Evolutionary conservation across 768 basidiomycete species (phyloP), one percentile per base, ranked within the genome.

Genomic region (Ramaria rubella): DNA sequence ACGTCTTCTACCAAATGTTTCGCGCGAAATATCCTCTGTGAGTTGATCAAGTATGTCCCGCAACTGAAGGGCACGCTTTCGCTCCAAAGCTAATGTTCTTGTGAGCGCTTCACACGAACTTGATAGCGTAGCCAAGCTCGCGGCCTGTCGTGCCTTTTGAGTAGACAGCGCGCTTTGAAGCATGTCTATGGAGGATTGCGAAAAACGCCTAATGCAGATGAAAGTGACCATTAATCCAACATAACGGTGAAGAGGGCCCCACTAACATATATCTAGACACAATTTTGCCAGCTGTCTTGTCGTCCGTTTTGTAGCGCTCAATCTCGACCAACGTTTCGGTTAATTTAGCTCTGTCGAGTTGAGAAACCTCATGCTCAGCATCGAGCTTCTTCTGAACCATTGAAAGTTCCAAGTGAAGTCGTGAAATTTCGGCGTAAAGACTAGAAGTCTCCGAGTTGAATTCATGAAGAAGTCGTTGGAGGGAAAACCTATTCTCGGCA

Each of bases 241-340:
- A 30, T 15, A 6, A 19, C 49, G 30, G 17, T 31, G 27, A 15
- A 48, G 57, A 23, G 33, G 54, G 44, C 21, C 34, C 15, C 15
- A 73, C 83, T 55, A 61, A 90, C 90, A 91, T 92, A 67, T 92
- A 92, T 34, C 87, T 80, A 26, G 87, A 81, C 27, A 93, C 90
- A 81, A 91, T 87, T 63, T 83, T 87, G 12, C 85, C 83, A 2
- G 90, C 89, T 0, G 85, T 79, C n/a, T 74, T 78, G 56, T 91
- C 87, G 49, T 90, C 86, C 17, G 81, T 66, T 60, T 74, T 71
- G 46, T 80, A 72, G 61, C 72, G 75, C 52, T 86, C 78, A 15
- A 87, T 70, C 59, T 82, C 81, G 1, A 74, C 69, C 42, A 74
- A 74, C 3, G 73, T 68, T 29, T 72, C 66, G 0, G 79, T 76